Evolutionary conservation across 805 yeast species (phyloP).

Genomic region (Candida parachauliodes): DNA sequence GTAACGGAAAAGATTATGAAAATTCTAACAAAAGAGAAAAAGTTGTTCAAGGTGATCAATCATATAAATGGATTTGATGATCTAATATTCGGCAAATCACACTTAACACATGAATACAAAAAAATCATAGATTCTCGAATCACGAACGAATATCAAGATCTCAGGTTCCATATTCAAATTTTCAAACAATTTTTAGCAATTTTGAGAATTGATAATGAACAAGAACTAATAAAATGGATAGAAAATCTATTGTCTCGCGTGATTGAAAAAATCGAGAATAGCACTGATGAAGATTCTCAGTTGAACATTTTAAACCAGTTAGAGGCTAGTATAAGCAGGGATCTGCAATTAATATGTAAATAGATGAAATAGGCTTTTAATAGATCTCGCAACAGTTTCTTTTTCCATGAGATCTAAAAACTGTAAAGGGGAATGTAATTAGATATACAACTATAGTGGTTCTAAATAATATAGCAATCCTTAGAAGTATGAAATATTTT

Average conservation of each 20-base stretch:
- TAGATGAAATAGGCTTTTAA: no score
- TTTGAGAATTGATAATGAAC: constrained; percentile 3
- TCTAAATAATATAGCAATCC: no score
- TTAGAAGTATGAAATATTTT: no score
- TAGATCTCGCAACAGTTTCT: no score
- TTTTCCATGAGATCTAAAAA: no score
- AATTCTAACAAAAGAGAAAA: constrained; percentile 10
- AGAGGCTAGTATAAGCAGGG: no score
- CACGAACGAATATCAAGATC: constrained; percentile 11
- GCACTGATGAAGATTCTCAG: background rate
- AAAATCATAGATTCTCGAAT: constrained; percentile 9
- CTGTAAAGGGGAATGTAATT: no score
- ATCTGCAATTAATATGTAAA: no score
- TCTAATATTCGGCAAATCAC: constrained; percentile 11
- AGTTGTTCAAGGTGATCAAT: constrained; percentile 14
- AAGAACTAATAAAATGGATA: constrained; percentile 9
- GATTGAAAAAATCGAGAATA: background rate
- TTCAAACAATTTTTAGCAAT: constrained; percentile 17
- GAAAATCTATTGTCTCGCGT: background rate
- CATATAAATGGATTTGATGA: constrained; percentile 7
- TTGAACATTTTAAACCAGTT: background rate
- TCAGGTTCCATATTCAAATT: constrained; percentile 10
- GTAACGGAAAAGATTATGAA: background rate
- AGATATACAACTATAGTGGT: no score
- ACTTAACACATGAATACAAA: constrained; percentile 7